phyloP scores from a whole-genome alignment of 23 red algal genomes.

The Chondrus crispus region DNA sequence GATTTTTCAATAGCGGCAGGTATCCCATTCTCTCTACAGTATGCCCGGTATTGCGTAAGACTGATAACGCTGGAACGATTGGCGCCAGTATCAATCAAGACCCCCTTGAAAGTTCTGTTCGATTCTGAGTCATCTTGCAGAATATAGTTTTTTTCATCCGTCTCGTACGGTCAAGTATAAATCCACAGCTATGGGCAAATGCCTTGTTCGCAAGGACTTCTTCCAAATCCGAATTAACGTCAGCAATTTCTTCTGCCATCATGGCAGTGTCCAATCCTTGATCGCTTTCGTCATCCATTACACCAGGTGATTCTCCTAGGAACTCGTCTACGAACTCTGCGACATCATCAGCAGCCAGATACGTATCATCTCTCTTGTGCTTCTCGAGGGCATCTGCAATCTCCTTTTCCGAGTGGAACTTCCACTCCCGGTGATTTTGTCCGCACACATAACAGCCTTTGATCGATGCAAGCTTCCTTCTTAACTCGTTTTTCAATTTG shows the following conservation, averaged over 20 bases:
- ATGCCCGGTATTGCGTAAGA: neutral
- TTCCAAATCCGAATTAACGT: neutral
- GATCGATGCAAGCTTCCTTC: too few species aligned
- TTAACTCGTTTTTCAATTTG: too few species aligned
- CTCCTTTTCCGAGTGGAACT: neutral
- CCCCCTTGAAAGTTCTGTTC: constrained; percentile 16
- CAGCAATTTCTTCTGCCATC: neutral
- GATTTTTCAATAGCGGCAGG: neutral
- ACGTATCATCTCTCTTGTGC: neutral
- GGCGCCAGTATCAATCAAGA: constrained; percentile 27
- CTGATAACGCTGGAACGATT: constrained; percentile 10
- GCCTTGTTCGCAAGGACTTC: neutral
- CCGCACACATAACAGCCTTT: neutral
- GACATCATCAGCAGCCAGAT: neutral
- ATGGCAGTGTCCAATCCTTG: neutral
- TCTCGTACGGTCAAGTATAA: too few species aligned
- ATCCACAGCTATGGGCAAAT: neutral
- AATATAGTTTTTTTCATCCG: too few species aligned
- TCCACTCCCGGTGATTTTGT: neutral
- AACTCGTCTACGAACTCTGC: neutral
- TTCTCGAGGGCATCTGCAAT: neutral
- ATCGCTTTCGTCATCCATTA: neutral
- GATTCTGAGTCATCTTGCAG: too few species aligned
- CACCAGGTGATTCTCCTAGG: neutral
- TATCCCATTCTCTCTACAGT: neutral